phyloP scores from a whole-genome alignment of 345 rosid species.

The Brassica cretica region DNA sequence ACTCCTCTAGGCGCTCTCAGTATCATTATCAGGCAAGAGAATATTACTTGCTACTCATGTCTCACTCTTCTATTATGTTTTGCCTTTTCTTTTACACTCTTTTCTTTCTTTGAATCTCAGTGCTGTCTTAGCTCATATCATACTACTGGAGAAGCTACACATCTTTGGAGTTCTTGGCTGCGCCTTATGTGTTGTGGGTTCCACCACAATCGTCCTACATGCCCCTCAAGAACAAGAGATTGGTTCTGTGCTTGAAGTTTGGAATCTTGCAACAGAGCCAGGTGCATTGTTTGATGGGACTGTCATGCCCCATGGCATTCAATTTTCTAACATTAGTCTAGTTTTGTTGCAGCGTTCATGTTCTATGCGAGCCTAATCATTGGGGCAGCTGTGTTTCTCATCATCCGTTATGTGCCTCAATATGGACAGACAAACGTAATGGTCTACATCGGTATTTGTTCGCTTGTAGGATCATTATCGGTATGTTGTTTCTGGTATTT shows the following conservation, averaged over 20 bases:
- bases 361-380: constrained; percentile 76
- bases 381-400: constrained; percentile 65
- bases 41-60: not conserved
- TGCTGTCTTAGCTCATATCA: constrained; percentile 89
- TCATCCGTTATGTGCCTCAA: constrained; percentile 72
- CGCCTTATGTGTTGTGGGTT: constrained; percentile 91
- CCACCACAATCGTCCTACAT: constrained; percentile 89
- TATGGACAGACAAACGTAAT: constrained; percentile 93
- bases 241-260: constrained; percentile 80
- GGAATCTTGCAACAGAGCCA: constrained; percentile 99
- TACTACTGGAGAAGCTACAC: constrained; percentile 77
- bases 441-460: constrained; percentile 93
- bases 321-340: constrained; percentile 20
- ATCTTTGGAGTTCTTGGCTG: constrained; percentile 95
- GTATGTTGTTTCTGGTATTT: constrained; percentile 45
- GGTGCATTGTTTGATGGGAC: constrained; percentile 47
- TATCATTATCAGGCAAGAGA: constrained; percentile 77
- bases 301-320: not conserved
- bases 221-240: constrained; percentile 95
- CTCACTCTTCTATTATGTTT: not conserved
- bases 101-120: constrained; percentile 48
- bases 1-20: constrained; percentile 98
- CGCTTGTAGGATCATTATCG: constrained; percentile 95
- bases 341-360: constrained; percentile 72
- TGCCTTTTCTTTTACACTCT: not conserved